These are phyloP conservation scores for Ogataea nonfermentans DNA, from an alignment of 805 yeast genomes.

Conservation along the genomic window DNA sequence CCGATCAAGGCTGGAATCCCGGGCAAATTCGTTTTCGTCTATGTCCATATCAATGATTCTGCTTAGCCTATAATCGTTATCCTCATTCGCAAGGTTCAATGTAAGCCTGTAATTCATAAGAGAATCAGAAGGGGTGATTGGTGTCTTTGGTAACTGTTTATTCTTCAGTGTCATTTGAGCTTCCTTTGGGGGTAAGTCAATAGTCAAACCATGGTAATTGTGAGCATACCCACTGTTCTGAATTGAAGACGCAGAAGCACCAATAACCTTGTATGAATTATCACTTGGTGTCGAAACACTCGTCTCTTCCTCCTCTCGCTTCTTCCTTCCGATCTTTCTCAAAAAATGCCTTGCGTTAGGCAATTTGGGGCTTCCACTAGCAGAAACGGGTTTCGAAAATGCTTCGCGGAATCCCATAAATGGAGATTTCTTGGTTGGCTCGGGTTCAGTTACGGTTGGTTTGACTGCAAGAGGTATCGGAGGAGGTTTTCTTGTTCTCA, in stretches of 20 bases:
- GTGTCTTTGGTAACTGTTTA: constrained; percentile 24
- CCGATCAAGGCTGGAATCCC: constrained; percentile 3
- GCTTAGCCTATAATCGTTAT: constrained; percentile 21
- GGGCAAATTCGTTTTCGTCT: constrained; percentile 5
- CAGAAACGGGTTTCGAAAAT: constrained; percentile 20
- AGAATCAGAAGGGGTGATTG: constrained; percentile 25
- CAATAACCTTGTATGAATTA: constrained; percentile 9
- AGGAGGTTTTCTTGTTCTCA: constrained; percentile 22
- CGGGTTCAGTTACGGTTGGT: constrained; percentile 1
- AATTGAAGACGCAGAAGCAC: constrained; percentile 4
- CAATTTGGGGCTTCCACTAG: constrained; percentile 16
- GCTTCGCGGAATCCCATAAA: constrained; percentile 24
- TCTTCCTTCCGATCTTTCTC: constrained; percentile 21
- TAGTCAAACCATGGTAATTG: constrained; percentile 13
- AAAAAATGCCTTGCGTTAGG: constrained; percentile 23
- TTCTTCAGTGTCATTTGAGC: constrained; percentile 4
- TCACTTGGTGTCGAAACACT: constrained; percentile 6
- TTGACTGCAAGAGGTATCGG: constrained; percentile 8
- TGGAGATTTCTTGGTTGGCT: constrained; percentile 18
- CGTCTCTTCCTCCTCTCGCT: constrained; percentile 12
- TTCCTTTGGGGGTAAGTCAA: constrained; percentile 12
- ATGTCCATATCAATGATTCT: constrained; percentile 19
- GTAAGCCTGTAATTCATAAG: constrained; percentile 29
- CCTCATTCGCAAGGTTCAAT: constrained; percentile 23
- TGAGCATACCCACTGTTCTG: constrained; percentile 11